Evolutionary conservation across 306 rosid species (phyloP).

Genomic region (Cicer chorassanicum): DNA sequence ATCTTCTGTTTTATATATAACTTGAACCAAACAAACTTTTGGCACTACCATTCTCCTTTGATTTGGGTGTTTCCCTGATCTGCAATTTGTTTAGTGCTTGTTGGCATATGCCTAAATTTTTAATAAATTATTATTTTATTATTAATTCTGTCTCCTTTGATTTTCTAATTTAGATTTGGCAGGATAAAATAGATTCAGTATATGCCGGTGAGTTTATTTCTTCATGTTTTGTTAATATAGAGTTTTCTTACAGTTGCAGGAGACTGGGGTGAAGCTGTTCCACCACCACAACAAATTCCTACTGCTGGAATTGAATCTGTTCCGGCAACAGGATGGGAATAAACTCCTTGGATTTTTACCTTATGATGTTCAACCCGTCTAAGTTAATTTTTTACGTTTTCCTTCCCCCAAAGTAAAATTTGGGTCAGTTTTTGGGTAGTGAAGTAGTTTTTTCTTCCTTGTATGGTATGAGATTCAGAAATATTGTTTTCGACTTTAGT

Average conservation of each 20-base stretch:
- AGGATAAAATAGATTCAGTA: neutral
- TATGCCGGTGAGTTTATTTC: neutral
- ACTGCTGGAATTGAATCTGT: slow-evolving; percentile 1
- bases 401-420: neutral
- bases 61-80: neutral
- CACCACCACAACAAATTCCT: slow-evolving; percentile 23
- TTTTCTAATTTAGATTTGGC: neutral
- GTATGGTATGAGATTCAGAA: neutral
- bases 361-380: neutral
- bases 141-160: neutral
- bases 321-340: neutral
- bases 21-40: neutral
- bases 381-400: neutral
- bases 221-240: neutral
- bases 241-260: slow-evolving; percentile 41
- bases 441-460: neutral
- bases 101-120: neutral
- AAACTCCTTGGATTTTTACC: neutral
- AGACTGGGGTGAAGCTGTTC: slow-evolving; percentile 40
- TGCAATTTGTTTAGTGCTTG: neutral
- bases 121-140: neutral
- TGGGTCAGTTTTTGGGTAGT: slow-evolving; percentile 15
- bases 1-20: neutral
- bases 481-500: neutral
- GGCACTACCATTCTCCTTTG: neutral